Evolutionary conservation across 805 yeast species (phyloP), one percentile per base, ranked within the genome.

Genomic region (Barnettozyma siamensis): DNA sequence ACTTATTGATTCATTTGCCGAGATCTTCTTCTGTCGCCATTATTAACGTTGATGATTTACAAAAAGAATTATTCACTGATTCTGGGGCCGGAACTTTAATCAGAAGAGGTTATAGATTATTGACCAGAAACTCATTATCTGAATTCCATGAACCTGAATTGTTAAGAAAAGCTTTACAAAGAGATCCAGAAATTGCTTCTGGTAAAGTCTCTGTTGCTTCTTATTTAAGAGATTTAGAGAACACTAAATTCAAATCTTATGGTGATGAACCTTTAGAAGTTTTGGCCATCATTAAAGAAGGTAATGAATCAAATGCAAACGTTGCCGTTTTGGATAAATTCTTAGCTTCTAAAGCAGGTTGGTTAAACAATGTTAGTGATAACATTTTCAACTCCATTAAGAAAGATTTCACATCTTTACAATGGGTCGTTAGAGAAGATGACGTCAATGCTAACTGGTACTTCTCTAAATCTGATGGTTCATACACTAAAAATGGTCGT

Each of bases 21-120:
- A 81, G 98, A 64, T 87, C 97, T 4, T 88, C 97, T 1, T 88
- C 97, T 5, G 99, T 93, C 37, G 99, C 99, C 33, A 93, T 93
- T 61, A 93, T 93, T 55, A 86, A 91, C 52, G 97, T 93, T 34
- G 78, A 86, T 55, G 97, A 93, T 62, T 75, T 93, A 58, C 98
- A 93, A 68, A 93, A 91, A 63, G 99, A 93, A 66, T 76, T 93
- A 58, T 93, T 93, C 68, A 93, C 99, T 31, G 99, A 93, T 64
- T 84, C 96, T 15, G 99, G 99, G 65, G 99, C 99, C 24, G 99
- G 99, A 60, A 93, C 99, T 35, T 74, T 93, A 70, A 88, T 93
- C 56, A 84, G 99, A 75, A 81, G 99, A 65, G 99, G 99, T 48
- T 87, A 91, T 69, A 88, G 87, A 67, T 73, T 93, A 51, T 63